Base-by-base conservation (phyloP, 768 basidiomycete genomes). In the Tremella fuciformis region DNA sequence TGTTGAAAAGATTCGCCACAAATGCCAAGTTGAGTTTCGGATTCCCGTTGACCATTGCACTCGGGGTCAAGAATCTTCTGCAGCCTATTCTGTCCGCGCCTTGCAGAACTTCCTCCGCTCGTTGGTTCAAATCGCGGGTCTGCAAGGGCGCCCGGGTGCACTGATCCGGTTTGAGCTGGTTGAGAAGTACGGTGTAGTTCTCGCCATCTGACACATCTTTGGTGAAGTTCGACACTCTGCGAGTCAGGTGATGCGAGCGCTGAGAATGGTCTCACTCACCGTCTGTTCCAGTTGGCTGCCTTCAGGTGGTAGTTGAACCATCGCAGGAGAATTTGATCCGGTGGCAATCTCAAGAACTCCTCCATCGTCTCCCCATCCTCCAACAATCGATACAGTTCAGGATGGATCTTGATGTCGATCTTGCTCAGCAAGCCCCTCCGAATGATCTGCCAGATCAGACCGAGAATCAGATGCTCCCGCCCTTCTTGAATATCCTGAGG, bases 291-390 rank as follows among this genome's bases (percentile, higher is more conserved):
- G 1, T 88, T 88, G 22, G 94, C 96, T 8, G 89, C 88, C 75
- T 96, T 98, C 64, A 99, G 81, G 78, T 99, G 96, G 76, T 88
- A 99, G 77, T 99, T 98, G 80, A 99, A 98, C 96, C 96, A 99
- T 44, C 96, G 81, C n/a, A 99, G 78, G 19, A 99, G 80, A 65
- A 99, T 94, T 78, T 98, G 96, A 76, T 99, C 96, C 2, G 93
- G 93, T 2, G 94, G 96, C 69, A 99, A 78, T 55, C 88, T 82
- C 60, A 99, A 81, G 56, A 99, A 84, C 78, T 98, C 93, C 26
- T 99, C 94, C 63, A 99, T 84, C 0, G 93, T 98, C 82, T 99
- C 96, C 22, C 85, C 96, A 57, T 98, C 96, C 66, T 98, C 93
- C 67, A 96, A 88, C 29, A 99, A 82, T 13, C 96, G 83, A 76